Percentiles rank a stretch among this genome's conserved stretches.
Conservation (phyloP, 331 rosid species). For the Pyrus hybrid region DNA sequence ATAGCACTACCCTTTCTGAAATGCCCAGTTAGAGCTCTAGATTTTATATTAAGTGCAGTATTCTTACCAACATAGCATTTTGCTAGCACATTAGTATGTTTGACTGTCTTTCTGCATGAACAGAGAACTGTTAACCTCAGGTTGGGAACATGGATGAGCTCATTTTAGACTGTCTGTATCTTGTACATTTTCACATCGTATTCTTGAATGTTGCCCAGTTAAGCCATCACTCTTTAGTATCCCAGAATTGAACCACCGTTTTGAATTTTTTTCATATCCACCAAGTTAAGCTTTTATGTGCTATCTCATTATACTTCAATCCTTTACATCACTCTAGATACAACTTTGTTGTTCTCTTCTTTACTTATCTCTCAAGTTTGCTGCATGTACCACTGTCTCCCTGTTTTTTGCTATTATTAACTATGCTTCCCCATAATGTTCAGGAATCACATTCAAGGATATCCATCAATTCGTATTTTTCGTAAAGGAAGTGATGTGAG, state of each 20-base stretch:
- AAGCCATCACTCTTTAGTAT: neutral
- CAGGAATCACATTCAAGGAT: slow-evolving; percentile 93
- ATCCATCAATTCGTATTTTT: slow-evolving; percentile 90
- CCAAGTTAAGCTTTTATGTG: neutral
- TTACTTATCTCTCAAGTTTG: neutral
- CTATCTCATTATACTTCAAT: neutral
- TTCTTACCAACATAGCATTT: neutral
- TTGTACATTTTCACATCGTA: neutral
- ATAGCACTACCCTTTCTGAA: neutral
- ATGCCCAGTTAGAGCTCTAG: neutral
- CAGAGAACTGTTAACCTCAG: neutral
- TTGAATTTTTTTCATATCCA: neutral
- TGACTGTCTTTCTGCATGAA: neutral
- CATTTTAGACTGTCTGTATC: neutral
- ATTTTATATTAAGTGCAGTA: neutral
- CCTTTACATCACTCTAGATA: neutral
- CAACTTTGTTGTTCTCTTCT: neutral
- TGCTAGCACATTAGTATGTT: neutral
- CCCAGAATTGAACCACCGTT: neutral
- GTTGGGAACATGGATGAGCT: neutral
- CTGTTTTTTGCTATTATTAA: neutral
- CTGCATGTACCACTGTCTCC: neutral
- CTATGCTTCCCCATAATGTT: slow-evolving; percentile 9
- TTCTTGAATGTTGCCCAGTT: neutral
- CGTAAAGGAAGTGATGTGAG: slow-evolving; percentile 91